Evolutionary conservation across 1,284 basidiomycete genomes (phyloP).

Genomic region (Ganoderma leucocontextum): DNA sequence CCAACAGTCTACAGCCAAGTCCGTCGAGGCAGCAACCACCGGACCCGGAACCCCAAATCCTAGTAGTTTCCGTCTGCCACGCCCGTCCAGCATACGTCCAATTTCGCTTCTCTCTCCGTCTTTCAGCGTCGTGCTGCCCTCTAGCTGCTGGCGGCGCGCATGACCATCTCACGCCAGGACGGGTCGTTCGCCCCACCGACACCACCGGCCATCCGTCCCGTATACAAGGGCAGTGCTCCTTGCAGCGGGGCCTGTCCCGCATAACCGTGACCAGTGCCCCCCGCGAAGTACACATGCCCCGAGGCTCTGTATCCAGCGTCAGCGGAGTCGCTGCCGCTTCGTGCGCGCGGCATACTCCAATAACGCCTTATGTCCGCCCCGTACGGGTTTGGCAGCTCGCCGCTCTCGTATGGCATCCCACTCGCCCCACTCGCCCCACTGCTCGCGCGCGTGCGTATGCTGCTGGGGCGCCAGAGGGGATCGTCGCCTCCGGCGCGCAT

Average conservation of each 20-base stretch:
- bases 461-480: slow-evolving; percentile 31
- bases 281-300: not conserved
- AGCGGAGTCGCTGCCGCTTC: slow-evolving; percentile 13
- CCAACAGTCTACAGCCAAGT: not conserved
- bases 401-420: slow-evolving; percentile 14
- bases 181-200: slow-evolving; percentile 8
- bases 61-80: not conserved
- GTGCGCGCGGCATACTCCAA: slow-evolving; percentile 33
- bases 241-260: not conserved
- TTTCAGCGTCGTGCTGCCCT: not conserved
- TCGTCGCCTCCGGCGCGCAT: slow-evolving; percentile 32
- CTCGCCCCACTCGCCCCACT: not conserved
- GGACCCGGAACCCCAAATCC: not conserved
- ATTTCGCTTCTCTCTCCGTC: not conserved
- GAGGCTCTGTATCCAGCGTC: not conserved
- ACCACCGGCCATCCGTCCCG: slow-evolving; percentile 13
- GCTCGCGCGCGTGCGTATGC: slow-evolving; percentile 27
- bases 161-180: slow-evolving; percentile 31
- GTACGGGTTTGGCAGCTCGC: slow-evolving; percentile 35
- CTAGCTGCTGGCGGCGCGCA: slow-evolving; percentile 24
- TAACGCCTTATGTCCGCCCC: slow-evolving; percentile 34
- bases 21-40: not conserved
- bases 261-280: not conserved
- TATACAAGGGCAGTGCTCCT: not conserved
- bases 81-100: slow-evolving; percentile 1